Evolutionary conservation across 768 basidiomycete species (phyloP), one percentile per base, ranked within the genome.

Genomic region (Megacollybia marginata): DNA sequence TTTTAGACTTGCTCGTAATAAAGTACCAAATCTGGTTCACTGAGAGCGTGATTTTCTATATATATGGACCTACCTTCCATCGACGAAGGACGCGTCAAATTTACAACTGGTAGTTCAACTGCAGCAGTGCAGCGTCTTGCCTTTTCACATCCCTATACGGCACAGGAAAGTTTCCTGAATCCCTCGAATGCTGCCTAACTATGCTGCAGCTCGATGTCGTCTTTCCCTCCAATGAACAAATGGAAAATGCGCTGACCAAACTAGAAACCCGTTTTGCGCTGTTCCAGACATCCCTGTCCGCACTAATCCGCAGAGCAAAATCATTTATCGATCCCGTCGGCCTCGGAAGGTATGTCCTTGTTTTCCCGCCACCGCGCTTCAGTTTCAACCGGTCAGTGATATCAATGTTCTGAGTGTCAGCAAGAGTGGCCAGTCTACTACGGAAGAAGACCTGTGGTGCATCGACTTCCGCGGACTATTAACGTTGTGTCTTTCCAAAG

Each of bases 361-460:
- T 33, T 32, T 32, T 18, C 11, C 13, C 33, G 36, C 18, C 16
- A 11, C 9, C 11, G 28, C 13, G 36, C 16, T 36, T 33, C 9
- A 44, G 9, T 13, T 15, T 9, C 31, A 33, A 35, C 6, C 42
- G 23, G 36, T 16, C 45, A 79, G 76, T 28, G 55, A 58, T 4
- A 55, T 77, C 38, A 63, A 70, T 31, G 65, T 71, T 35, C 50
- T 77, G 15, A 70, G 69, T 28, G 58, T 61, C 9, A 43, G 61
- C 51, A 52, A 62, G 23, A 28, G 6, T 28, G 23, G 23, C 23
- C 23, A 28, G 23, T 28, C 23, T 28, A 28, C 23, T 2, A 2
- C 23, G 32, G 58, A 58, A 5, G 76, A 80, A 31, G 84, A 86
- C 52, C 72, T 71, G 2, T 89, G 88, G 87, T 85, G 82, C 57